Percentiles rank a stretch among this genome's conserved stretches.
phyloP scores from a whole-genome alignment of 2,329 filamentous ascomycete genomes.

The Ophiostoma sp. region DNA sequence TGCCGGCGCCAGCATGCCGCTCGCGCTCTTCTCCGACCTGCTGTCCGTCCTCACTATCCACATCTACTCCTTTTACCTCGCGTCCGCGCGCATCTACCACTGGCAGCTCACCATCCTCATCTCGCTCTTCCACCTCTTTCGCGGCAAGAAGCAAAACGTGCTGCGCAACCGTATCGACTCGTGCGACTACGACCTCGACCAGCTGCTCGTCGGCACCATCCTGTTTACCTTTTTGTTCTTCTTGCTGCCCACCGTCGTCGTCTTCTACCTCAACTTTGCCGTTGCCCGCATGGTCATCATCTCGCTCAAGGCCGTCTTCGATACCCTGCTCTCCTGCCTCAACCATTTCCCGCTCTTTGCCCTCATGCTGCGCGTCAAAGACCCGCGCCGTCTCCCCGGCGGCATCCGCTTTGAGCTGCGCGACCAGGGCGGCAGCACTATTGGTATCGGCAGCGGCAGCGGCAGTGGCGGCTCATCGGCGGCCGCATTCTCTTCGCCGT shows the following conservation, averaged over 20 bases:
- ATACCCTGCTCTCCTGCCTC: conserved; percentile 85
- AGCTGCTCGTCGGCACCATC: conserved; percentile 92
- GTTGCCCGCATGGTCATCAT: conserved; percentile 93
- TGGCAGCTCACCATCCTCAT: conserved; percentile 97
- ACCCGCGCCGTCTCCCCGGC: conserved; percentile 83
- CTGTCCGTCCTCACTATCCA: conserved; percentile 87
- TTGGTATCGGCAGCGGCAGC: conserved; percentile 43
- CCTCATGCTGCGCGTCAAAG: conserved; percentile 91
- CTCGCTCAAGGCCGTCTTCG: conserved; percentile 80
- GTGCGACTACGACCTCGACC: conserved; percentile 97
- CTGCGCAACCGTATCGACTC: conserved; percentile 96
- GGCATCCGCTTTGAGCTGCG: conserved; percentile 87
- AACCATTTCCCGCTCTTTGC: conserved; percentile 98
- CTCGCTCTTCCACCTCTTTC: conserved; percentile 97
- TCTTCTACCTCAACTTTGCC: conserved; percentile 96
- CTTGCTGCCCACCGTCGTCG: conserved; percentile 85
- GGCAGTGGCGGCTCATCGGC: not conserved
- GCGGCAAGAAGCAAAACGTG: conserved; percentile 96
- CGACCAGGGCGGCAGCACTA: conserved; percentile 40
- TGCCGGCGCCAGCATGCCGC: conserved; percentile 92
- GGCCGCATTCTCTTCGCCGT: conserved; percentile 32
- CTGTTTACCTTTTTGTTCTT: conserved; percentile 95
- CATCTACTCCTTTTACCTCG: conserved; percentile 97
- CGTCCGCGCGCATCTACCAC: conserved; percentile 93
- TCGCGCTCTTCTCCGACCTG: conserved; percentile 90